Evolutionary conservation across 192 early-diverging fungal genomes (phyloP), one percentile per base, ranked within the genome.

Genomic region (Coemansia sp.): DNA sequence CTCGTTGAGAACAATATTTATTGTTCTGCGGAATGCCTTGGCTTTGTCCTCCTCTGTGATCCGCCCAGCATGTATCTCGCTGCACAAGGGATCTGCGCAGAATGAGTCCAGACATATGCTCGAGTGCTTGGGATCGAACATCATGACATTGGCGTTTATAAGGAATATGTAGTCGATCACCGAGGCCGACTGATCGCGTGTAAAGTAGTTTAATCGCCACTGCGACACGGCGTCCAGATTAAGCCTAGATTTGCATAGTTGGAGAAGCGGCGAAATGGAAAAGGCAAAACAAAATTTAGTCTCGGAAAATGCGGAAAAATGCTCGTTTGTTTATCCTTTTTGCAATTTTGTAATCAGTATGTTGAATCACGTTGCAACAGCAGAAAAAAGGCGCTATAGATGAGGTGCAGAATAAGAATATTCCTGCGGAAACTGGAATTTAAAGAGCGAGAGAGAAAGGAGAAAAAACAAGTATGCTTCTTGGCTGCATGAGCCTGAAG

Each of bases 1-100:
- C 45, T 85, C 84, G 62, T 85, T 85, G 64, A 85, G 75, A 55
- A 85, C 67, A 1, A 85, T 51, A 66, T 85, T 85, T 56, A 85
- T 64, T 38, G 68, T 66, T 53, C 84, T 71, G 39, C 84, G 73
- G 62, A 85, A 85, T 18, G 84, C 84, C 63, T 75, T 78, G 28
- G 84, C 84, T 63, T 73, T 76, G 70, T 81, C 79, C 64, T 81
- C 75, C 61, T 77, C 79, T 6, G 66, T 73, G 11, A 81, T 66
- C 12, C 75, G 73, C 36, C 72, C 78, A 1, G 79, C 74, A 38
- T 85, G 84, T 66, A 81, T 77, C 59, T 77, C 72, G 70, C 70
- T 71, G 70, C 84, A 85, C 34, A 85, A 73, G 56, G 84, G 84
- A 53, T 85, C 79, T 6, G 79, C 84, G 59, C 84, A 85, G 51